Evolutionary conservation across 495 filamentous ascomycete species (phyloP).

Genomic region (Cercophora sp.): DNA sequence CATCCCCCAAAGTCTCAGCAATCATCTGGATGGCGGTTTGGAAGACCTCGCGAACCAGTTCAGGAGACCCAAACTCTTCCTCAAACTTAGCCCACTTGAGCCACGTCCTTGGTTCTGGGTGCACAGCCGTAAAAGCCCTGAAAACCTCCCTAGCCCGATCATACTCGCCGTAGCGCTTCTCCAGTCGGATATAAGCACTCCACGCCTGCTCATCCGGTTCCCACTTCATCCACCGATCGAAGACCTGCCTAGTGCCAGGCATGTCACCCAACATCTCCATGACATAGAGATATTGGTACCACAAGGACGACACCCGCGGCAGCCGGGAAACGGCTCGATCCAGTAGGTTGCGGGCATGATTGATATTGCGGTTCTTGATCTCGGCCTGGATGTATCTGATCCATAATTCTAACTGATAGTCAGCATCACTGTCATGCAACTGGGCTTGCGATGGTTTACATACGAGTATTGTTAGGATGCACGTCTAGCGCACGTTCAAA

Average conservation of each 20-base stretch:
- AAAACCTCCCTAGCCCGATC: constrained; percentile 82
- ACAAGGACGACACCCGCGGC: constrained; percentile 88
- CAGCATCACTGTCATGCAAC: background rate
- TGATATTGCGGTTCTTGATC: constrained; percentile 96
- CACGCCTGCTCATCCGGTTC: constrained; percentile 94
- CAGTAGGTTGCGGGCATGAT: constrained; percentile 90
- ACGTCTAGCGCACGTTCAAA: constrained; percentile 96
- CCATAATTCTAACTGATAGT: constrained; percentile 36
- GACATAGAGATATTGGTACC: constrained; percentile 99
- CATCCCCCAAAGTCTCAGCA: constrained; percentile 86
- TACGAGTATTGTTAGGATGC: constrained; percentile 73
- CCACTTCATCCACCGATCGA: constrained; percentile 98
- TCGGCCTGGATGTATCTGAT: constrained; percentile 93
- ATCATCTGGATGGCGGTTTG: constrained; percentile 84
- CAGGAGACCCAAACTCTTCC: constrained; percentile 87
- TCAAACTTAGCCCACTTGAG: constrained; percentile 98
- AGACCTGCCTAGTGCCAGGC: constrained; percentile 86
- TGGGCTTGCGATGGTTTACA: constrained; percentile 57
- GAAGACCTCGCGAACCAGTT: constrained; percentile 89
- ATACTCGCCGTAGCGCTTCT: constrained; percentile 91
- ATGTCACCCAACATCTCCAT: constrained; percentile 95
- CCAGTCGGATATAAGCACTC: constrained; percentile 92
- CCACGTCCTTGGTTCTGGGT: constrained; percentile 95
- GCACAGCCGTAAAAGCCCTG: constrained; percentile 85
- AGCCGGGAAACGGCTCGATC: constrained; percentile 93